Conservation (phyloP, 805 yeast species). For the Candida endomychidarum region DNA sequence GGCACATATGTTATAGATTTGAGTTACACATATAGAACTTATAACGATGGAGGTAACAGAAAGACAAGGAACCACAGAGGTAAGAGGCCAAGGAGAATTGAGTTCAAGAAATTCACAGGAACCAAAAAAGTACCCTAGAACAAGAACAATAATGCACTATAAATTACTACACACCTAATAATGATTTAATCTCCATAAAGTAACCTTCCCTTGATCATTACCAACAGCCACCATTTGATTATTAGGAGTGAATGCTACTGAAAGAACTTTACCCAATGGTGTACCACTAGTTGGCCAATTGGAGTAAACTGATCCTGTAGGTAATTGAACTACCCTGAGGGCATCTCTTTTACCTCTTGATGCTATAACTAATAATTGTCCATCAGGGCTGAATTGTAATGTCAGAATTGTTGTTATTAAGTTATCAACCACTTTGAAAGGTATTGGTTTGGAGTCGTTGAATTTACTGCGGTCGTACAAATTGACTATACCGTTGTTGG, state of each 20-base stretch:
- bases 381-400: constrained; percentile 77
- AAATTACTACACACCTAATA: constrained; percentile 39
- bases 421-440: constrained; percentile 70
- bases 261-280: constrained; percentile 91
- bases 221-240: constrained; percentile 86
- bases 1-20: too few relatives aligned
- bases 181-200: constrained; percentile 87
- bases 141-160: too few relatives aligned
- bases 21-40: too few relatives aligned
- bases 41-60: too few relatives aligned
- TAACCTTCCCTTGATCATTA: constrained; percentile 84
- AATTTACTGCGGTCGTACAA: constrained; percentile 61
- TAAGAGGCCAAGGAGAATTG: too few relatives aligned
- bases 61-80: too few relatives aligned
- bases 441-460: constrained; percentile 34
- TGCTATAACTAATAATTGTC: constrained; percentile 84
- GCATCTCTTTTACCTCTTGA: constrained; percentile 86
- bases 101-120: too few relatives aligned
- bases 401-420: constrained; percentile 78
- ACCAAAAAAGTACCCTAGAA: too few relatives aligned
- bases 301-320: constrained; percentile 78
- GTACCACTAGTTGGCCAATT: constrained; percentile 99
- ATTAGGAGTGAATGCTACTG: constrained; percentile 74
- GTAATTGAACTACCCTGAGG: constrained; percentile 80
- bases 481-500: constrained; percentile 84